phyloP scores from a whole-genome alignment of 1,139 yeast genomes.

The Zygoascus sp. region DNA sequence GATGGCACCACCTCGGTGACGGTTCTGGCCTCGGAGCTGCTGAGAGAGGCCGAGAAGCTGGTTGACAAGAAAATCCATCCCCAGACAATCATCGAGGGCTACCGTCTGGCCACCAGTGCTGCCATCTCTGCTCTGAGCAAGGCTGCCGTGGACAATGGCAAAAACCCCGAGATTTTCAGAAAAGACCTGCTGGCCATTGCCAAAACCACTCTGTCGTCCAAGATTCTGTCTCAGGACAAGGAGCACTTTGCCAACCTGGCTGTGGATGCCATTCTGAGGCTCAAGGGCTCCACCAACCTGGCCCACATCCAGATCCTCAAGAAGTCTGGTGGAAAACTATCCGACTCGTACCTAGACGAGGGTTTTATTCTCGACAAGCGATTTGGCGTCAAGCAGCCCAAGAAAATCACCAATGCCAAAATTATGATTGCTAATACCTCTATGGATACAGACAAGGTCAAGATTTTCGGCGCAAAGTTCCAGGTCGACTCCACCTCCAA shows the following conservation, averaged over 20 bases:
- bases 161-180: slow-evolving; percentile 59
- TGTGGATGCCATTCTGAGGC: slow-evolving; percentile 87
- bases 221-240: slow-evolving; percentile 91
- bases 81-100: slow-evolving; percentile 95
- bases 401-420: slow-evolving; percentile 73
- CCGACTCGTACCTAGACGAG: slow-evolving; percentile 92
- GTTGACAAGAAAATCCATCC: slow-evolving; percentile 95
- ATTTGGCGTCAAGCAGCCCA: slow-evolving; percentile 94
- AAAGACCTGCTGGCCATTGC: slow-evolving; percentile 82
- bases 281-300: slow-evolving; percentile 90
- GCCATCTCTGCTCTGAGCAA: slow-evolving; percentile 77
- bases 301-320: slow-evolving; percentile 93
- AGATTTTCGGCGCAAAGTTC: slow-evolving; percentile 95
- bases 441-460: slow-evolving; percentile 96
- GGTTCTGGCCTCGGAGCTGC: slow-evolving; percentile 82
- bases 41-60: slow-evolving; percentile 91
- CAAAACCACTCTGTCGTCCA: slow-evolving; percentile 88
- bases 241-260: slow-evolving; percentile 84
- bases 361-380: slow-evolving; percentile 88
- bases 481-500: slow-evolving; percentile 94
- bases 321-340: slow-evolving; percentile 85
- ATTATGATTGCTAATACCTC: slow-evolving; percentile 93
- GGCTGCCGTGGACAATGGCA: slow-evolving; percentile 71
- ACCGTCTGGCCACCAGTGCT: slow-evolving; percentile 77
- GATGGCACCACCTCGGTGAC: slow-evolving; percentile 99